Evolutionary conservation across 495 filamentous ascomycete genomes (phyloP), one percentile per base, ranked within the genome.

Genomic region (Penicillium verhagenii): DNA sequence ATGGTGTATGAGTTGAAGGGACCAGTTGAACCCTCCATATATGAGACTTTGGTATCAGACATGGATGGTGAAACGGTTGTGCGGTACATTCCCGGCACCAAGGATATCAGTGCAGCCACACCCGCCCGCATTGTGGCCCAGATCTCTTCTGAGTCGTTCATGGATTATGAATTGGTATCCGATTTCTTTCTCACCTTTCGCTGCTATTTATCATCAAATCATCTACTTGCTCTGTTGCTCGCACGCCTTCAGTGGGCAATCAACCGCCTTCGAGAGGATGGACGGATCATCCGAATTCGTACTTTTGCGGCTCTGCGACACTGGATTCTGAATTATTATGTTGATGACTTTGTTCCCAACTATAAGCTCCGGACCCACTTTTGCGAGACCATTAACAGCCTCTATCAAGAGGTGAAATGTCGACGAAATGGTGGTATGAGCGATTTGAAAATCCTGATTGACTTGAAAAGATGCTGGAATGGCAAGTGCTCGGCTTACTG

Each of bases 151-250:
- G 90, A 92, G 18, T 88, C 84, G 45, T 97, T 97, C 68, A 82
- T 99, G 56, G 94, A 99, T 68, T 99, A 99, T 70, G 93, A 97
- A 65, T 82, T 99, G 6, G 81, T 99, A 1, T 97, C 95, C 0
- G 94, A 97, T 70, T 99, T 99, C 75, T 99, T 99, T 64, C 84
- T 98, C 33, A 97, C 95, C 1, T 97, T 88, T 60, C 90, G 94
- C 21, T 81, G 85, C 6, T 99, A 96, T 63, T 73, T 97, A 52
- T 82, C 89, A 1, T 76, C 88, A 0, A 75, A 77, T 13, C 87
- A 92, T 57, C 80, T 99, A 3, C 79, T 94, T 13, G 82, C 85
- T 43, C 88, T 96, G 74, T 77, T 99, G 8, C 79, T 96, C 51
- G 86, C 90, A 2, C 86, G 94, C 3, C 76, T 97, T 38, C 80